phyloP scores from a whole-genome alignment of 257 asterid species.

The Coffea eugenioides region DNA sequence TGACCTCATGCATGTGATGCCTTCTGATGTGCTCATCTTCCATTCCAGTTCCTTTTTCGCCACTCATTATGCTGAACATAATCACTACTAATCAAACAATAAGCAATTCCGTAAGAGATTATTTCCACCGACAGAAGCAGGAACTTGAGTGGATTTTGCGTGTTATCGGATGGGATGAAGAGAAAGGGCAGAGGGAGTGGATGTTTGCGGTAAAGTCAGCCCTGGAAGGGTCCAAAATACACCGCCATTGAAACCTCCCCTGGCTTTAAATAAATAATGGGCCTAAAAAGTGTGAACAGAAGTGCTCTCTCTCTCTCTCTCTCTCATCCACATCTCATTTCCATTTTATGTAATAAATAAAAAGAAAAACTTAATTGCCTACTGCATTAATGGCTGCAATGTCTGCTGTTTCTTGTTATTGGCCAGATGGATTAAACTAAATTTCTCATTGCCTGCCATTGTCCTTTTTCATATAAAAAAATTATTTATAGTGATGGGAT shows the following conservation, averaged over 20 bases:
- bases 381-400: constrained; percentile 1
- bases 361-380: background rate
- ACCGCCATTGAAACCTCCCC: constrained; percentile 22
- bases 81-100: background rate
- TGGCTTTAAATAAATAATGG: constrained; percentile 17
- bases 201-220: background rate
- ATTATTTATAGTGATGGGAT: too few species aligned
- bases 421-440: background rate
- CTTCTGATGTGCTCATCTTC: constrained; percentile 68
- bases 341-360: constrained; percentile 1
- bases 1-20: constrained; percentile 74
- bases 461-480: background rate
- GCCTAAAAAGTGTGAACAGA: constrained; percentile 3
- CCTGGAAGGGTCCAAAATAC: constrained; percentile 16
- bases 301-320: background rate
- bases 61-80: constrained; percentile 31
- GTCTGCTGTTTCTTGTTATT: background rate
- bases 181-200: background rate
- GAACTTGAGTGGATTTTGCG: background rate
- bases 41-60: constrained; percentile 37
- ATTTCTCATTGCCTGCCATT: background rate
- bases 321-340: constrained; percentile 21
- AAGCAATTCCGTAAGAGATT: background rate
- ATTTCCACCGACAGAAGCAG: background rate
- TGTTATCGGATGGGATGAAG: background rate